Evolutionary conservation across 805 yeast genomes (phyloP), one percentile per base, ranked within the genome.

Genomic region (Sugiyamaella lignohabitans): DNA sequence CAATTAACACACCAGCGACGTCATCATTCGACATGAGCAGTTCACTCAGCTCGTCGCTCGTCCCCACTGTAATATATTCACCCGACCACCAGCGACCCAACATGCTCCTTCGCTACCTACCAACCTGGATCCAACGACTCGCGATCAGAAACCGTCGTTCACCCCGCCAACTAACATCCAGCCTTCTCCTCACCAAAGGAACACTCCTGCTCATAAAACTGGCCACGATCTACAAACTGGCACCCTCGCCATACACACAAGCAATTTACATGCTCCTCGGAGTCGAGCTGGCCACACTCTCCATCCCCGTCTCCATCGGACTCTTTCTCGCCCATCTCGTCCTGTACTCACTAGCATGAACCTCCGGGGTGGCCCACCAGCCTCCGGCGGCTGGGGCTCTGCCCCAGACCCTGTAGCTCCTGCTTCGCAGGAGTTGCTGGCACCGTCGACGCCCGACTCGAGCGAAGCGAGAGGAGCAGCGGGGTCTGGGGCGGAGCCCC

Each of bases 361-460:
- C n/a, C n/a, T n/a, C n/a, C n/a, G n/a, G n/a, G n/a, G n/a, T n/a
- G n/a, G n/a, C n/a, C n/a, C n/a, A n/a, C 14, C 14, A 8, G 32
- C 32, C 32, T 27, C 32, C 32, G 32, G 32, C 32, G 32, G 32
- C 32, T 14, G 32, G n/a, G 32, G 32, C 32, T 27, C 32, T 27
- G 32, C 32, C 32, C 32, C n/a, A n/a, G 32, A 14, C 8, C 32
- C 32, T 14, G 32, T 27, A 8, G 32, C 14, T 27, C 32, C 32
- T 27, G 8, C 32, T 8, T 8, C 14, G 32, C 32, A 27, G 32
- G 32, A 8, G 32, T 14, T 27, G 14, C 32, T 14, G 14, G 14
- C 32, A 27, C 11, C n/a, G n/a, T n/a, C n/a, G n/a, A n/a, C n/a
- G n/a, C n/a, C n/a, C n/a, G n/a, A n/a, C n/a, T n/a, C n/a, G n/a